Conservation (phyloP, 2,329 filamentous ascomycete genomes). For the Calcarisporium arbuscula region DNA sequence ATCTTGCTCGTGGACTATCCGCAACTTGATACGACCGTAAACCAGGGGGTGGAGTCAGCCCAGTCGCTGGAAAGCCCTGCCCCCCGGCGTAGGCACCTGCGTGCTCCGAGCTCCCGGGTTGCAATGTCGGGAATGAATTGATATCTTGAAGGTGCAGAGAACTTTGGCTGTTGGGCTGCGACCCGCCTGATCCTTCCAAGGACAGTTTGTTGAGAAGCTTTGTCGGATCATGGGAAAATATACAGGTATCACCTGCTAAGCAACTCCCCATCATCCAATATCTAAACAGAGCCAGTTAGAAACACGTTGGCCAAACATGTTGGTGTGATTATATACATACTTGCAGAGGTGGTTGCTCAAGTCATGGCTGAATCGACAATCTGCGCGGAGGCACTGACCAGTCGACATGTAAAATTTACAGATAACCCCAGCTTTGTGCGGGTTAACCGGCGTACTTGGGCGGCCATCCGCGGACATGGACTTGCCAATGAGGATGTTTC, state of each 20-base stretch:
- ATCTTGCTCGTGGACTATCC: constrained; percentile 65
- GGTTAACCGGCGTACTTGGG: constrained; percentile 68
- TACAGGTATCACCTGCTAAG: constrained; percentile 85
- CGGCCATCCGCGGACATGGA: constrained; percentile 73
- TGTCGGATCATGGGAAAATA: constrained; percentile 94
- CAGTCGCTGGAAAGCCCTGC: constrained; percentile 44
- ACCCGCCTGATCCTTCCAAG: constrained; percentile 57
- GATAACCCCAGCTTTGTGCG: constrained; percentile 78
- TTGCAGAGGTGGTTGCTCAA: constrained; percentile 96
- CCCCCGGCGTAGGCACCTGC: constrained; percentile 47
- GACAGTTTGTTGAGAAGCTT: constrained; percentile 76
- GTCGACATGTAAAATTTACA: constrained; percentile 97
- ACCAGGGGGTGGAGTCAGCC: constrained; percentile 61
- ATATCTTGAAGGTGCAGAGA: constrained; percentile 77
- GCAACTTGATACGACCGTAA: constrained; percentile 57
- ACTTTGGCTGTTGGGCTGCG: constrained; percentile 55
- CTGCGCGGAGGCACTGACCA: constrained; percentile 89
- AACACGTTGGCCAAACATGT: background rate
- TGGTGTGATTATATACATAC: constrained; percentile 49
- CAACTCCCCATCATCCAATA: constrained; percentile 98
- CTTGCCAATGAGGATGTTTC: constrained; percentile 77
- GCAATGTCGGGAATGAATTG: constrained; percentile 75
- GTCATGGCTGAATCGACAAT: constrained; percentile 96
- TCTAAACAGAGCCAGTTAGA: constrained; percentile 35
- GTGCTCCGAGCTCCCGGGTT: constrained; percentile 53